Evolutionary conservation across 2,329 filamentous ascomycete species (phyloP).

Genomic region (Geoglossum cookeanum): DNA sequence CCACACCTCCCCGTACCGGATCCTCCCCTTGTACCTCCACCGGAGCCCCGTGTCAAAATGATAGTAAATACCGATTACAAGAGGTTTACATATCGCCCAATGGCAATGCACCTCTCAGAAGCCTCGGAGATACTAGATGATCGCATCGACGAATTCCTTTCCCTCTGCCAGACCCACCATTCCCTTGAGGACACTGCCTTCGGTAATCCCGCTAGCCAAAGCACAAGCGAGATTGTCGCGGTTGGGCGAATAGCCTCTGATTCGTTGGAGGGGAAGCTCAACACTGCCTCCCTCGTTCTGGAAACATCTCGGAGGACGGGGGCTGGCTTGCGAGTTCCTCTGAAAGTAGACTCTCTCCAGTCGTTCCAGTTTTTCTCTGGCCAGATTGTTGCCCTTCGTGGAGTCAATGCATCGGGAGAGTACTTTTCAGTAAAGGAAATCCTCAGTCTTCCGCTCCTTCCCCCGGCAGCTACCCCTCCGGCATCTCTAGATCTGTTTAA

Average conservation of each 20-base stretch:
- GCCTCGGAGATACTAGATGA: constrained; percentile 88
- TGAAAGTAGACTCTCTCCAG: constrained; percentile 52
- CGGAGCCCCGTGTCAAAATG: constrained; percentile 63
- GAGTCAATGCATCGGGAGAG: constrained; percentile 70
- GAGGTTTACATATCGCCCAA: constrained; percentile 77
- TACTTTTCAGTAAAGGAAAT: constrained; percentile 67
- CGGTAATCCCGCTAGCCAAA: constrained; percentile 69
- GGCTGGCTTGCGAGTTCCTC: constrained; percentile 59
- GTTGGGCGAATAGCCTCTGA: constrained; percentile 87
- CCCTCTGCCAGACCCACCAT: constrained; percentile 55
- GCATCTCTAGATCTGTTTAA: constrained; percentile 47
- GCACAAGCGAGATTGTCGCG: constrained; percentile 70
- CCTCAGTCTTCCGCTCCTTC: constrained; percentile 54
- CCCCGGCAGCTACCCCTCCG: constrained; percentile 50
- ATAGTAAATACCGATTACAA: constrained; percentile 75
- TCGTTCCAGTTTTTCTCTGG: constrained; percentile 81
- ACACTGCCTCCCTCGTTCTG: constrained; percentile 65
- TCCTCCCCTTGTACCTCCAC: constrained; percentile 49
- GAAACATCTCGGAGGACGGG: constrained; percentile 76
- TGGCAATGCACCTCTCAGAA: constrained; percentile 88
- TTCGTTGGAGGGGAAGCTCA: constrained; percentile 67
- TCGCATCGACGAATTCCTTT: constrained; percentile 74
- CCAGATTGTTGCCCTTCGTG: constrained; percentile 73
- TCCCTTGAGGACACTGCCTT: constrained; percentile 62
- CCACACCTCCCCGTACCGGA: constrained; percentile 47